A percentile compares a stretch with the other conserved stretches of the same genome.
Conservation (phyloP, 2,329 filamentous ascomycete species). For the Aspergillus puulaauensis region DNA sequence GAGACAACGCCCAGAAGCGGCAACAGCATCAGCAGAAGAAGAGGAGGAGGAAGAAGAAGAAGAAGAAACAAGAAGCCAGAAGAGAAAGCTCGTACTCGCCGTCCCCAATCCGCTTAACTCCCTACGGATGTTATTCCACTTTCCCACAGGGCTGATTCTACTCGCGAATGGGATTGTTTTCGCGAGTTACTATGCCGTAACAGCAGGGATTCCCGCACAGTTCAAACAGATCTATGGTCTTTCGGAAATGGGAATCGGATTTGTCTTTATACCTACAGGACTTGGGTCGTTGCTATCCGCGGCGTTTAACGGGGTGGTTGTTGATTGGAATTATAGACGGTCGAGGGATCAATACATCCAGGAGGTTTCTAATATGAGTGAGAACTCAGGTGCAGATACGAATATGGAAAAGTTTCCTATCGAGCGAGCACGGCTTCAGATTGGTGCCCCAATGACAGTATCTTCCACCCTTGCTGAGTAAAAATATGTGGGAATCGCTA, state of each 20-base stretch:
- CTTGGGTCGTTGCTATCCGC: conserved; percentile 41
- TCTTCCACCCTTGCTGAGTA: neutral
- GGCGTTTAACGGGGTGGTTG: conserved; percentile 38
- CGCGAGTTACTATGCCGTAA: conserved; percentile 45
- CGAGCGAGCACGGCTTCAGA: conserved; percentile 43
- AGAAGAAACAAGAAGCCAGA: conserved; percentile 6
- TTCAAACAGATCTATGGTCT: conserved; percentile 40
- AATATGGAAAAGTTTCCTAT: conserved; percentile 37
- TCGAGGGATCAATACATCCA: conserved; percentile 22
- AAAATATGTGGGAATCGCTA: neutral
- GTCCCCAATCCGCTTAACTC: conserved; percentile 42
- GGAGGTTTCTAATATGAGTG: neutral
- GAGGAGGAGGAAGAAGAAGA: neutral
- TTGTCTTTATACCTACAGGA: conserved; percentile 46
- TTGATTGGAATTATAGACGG: conserved; percentile 46
- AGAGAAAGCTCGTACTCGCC: neutral
- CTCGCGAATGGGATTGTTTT: conserved; percentile 39
- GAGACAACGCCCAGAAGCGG: too few relatives aligned
- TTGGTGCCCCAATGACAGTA: conserved; percentile 39
- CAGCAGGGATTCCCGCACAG: conserved; percentile 38
- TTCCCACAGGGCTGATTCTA: conserved; percentile 39
- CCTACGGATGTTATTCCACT: conserved; percentile 33
- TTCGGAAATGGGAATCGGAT: conserved; percentile 41
- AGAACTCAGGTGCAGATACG: neutral
- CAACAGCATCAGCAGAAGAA: neutral